Percentiles rank a stretch among this genome's conserved stretches.
Conservation (phyloP, 768 basidiomycete genomes). For the Calvatia gigantea region DNA sequence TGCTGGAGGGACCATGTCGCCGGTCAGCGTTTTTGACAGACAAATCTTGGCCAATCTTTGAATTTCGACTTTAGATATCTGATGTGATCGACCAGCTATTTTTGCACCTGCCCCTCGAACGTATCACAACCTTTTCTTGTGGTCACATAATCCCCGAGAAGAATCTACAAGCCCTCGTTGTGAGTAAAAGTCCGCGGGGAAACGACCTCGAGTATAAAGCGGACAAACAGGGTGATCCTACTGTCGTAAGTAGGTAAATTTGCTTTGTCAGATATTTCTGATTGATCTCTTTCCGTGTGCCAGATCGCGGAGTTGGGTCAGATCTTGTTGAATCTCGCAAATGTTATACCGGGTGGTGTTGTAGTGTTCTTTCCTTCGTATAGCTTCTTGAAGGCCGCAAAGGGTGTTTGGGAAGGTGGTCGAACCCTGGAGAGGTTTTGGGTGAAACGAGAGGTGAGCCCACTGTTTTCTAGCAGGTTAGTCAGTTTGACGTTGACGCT, state of each 20-base stretch:
- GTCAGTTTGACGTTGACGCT: slow-evolving; percentile 2
- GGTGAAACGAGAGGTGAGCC: slow-evolving; percentile 69
- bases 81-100: slow-evolving; percentile 85
- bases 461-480: background rate
- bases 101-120: slow-evolving; percentile 52
- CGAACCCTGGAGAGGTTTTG: slow-evolving; percentile 61
- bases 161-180: slow-evolving; percentile 73
- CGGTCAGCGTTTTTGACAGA: slow-evolving; percentile 46
- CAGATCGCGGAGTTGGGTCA: slow-evolving; percentile 86
- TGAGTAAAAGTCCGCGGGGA: slow-evolving; percentile 74
- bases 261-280: background rate
- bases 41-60: background rate
- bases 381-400: slow-evolving; percentile 68
- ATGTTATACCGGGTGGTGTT: slow-evolving; percentile 80
- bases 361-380: slow-evolving; percentile 96
- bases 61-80: slow-evolving; percentile 60
- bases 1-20: slow-evolving; percentile 98
- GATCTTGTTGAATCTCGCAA: slow-evolving; percentile 74
- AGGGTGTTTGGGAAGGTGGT: slow-evolving; percentile 58
- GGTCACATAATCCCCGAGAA: slow-evolving; percentile 85
- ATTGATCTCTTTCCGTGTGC: slow-evolving; percentile 6
- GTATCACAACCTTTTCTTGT: slow-evolving; percentile 82
- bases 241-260: slow-evolving; percentile 45
- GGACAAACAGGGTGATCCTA: slow-evolving; percentile 61
- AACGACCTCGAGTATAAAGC: slow-evolving; percentile 79